Conservation (phyloP, 176 grass and related monocot species). For the Thinopyrum elongatum region DNA sequence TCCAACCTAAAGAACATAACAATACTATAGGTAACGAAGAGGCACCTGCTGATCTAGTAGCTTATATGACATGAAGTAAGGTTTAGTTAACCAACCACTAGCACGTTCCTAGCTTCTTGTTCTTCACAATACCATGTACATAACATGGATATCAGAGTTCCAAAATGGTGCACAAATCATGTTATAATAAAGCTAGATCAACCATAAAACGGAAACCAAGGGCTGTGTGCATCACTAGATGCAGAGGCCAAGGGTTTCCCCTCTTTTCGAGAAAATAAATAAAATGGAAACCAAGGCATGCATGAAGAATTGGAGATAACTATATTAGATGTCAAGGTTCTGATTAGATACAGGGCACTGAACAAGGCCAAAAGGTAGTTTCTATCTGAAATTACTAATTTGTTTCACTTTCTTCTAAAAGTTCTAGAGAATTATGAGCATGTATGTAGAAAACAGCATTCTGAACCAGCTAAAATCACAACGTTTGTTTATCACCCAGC, state of each 20-base stretch:
- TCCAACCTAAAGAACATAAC: not conserved
- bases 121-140: not conserved
- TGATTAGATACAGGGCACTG: not conserved
- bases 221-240: not conserved
- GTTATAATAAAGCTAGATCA: conserved; percentile 10
- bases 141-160: not conserved
- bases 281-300: not conserved
- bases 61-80: not conserved
- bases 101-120: not conserved
- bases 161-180: not conserved
- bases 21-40: not conserved
- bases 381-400: not conserved
- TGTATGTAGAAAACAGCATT: not conserved
- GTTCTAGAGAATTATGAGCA: not conserved
- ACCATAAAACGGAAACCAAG: no score
- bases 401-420: not conserved
- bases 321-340: not conserved
- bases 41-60: not conserved
- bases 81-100: not conserved
- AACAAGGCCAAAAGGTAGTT: not conserved
- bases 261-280: no score
- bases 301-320: not conserved
- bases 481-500: not conserved
- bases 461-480: not conserved
- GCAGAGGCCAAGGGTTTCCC: not conserved